Base-by-base conservation (phyloP, 805 yeast species). In the Cephaloascus albidus region DNA sequence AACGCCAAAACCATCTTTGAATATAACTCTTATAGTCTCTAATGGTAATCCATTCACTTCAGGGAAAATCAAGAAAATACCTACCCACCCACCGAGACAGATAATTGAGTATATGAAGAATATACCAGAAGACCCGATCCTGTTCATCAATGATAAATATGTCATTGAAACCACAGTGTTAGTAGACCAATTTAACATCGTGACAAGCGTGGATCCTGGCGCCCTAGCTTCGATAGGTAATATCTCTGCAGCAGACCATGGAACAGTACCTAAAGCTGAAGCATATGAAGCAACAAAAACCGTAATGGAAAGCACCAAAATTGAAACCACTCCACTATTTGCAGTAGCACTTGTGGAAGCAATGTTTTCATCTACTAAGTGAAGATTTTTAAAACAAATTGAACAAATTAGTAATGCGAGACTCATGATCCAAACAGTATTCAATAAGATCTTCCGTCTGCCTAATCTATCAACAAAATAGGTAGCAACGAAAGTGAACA, bases 401-500 rank as follows among this genome's bases (percentile, higher is more conserved):
- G 60, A 51, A 10, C 65, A 53, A 20, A 58, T 30, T 3, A 60
- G 36, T 17, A 69, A 46, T 0, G 70, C 59, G 0, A 61, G 33
- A 1, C 61, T 49, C 65, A 66, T 63, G 4, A 67, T 46, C 63
- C 67, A 60, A 10, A 64, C 55, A 0, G 72, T 65, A 26, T 49
- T 40, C 39, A 78, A 53, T 20, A 77, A 57, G 52, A 74, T 65
- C 36, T 49, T 37, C 50, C 72, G 57, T 55, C 72, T 65, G 12
- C 85, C 85, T 42, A 72, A 48, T 33, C 54, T 53, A 47, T 78
- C 84, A 39, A 77, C 68, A 28, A 62, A 62, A 33, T 48, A 58
- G 44, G 76, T 60, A 10, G 80, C 77, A 14, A 72, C 66, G 40
- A 74, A 65, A 1, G 82, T 77, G 36, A 77, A 76, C 3, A 60